Percentiles rank a stretch among this genome's conserved stretches.
These are phyloP conservation scores for Hypsizygus marmoreus DNA, from an alignment of 768 basidiomycete genomes.

Conservation along the genomic window DNA sequence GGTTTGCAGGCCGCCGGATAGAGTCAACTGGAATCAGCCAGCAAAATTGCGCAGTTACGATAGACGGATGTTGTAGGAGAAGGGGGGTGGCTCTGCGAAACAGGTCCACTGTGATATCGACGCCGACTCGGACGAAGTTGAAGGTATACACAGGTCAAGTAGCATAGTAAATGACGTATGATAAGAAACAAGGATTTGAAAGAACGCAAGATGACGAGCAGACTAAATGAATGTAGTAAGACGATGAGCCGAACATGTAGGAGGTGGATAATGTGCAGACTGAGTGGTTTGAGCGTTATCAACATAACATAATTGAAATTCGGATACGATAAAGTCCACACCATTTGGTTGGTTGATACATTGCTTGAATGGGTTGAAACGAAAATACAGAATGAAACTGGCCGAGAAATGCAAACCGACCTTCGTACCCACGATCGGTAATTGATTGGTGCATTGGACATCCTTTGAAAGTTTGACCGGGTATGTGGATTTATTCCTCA, in stretches of 20 bases:
- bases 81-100: too few relatives aligned
- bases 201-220: neutral
- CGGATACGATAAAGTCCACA: neutral
- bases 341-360: constrained; percentile 2
- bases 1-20: too few relatives aligned
- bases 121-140: too few relatives aligned
- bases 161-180: constrained; percentile 5
- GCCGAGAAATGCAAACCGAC: neutral
- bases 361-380: neutral
- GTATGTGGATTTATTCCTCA: constrained; percentile 41
- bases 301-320: neutral
- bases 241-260: neutral
- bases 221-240: constrained; percentile 2
- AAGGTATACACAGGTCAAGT: too few relatives aligned
- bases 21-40: too few relatives aligned
- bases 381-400: too few relatives aligned
- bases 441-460: neutral
- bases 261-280: neutral
- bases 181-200: neutral
- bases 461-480: neutral
- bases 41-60: too few relatives aligned
- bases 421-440: constrained; percentile 6
- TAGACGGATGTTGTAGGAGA: too few relatives aligned
- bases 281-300: too few relatives aligned
- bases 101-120: too few relatives aligned